Conservation (phyloP, 2,329 filamentous ascomycete genomes). For the Paradendryphiella salina region DNA sequence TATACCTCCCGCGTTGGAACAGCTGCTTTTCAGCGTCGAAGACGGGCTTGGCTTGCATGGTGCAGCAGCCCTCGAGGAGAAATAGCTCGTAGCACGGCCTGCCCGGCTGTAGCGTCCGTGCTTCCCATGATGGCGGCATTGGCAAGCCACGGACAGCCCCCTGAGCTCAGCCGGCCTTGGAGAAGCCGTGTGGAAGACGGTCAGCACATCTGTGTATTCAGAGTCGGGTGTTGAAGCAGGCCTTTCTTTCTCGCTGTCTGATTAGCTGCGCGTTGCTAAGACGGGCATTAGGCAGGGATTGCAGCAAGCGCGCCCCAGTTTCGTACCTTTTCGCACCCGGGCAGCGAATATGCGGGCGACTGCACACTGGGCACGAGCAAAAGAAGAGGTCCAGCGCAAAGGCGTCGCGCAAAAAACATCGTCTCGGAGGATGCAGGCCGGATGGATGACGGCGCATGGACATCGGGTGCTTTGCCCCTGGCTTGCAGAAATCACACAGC, state of each 20-base stretch:
- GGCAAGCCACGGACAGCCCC: slow-evolving; percentile 15
- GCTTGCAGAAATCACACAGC: background rate
- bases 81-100: slow-evolving; percentile 7
- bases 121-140: slow-evolving; percentile 7
- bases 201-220: background rate
- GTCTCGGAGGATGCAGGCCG: slow-evolving; percentile 19
- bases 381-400: slow-evolving; percentile 12
- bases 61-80: slow-evolving; percentile 7
- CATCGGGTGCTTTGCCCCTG: too few relatives aligned
- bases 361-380: slow-evolving; percentile 19
- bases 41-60: slow-evolving; percentile 8
- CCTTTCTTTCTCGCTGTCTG: background rate
- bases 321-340: slow-evolving; percentile 8
- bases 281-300: slow-evolving; percentile 2
- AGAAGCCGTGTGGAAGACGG: background rate
- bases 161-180: slow-evolving; percentile 6
- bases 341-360: slow-evolving; percentile 8
- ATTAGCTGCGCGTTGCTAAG: slow-evolving; percentile 3
- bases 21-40: background rate
- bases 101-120: slow-evolving; percentile 10
- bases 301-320: slow-evolving; percentile 2
- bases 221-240: slow-evolving; percentile 1
- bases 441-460: background rate
- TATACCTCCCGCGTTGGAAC: background rate
- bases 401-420: slow-evolving; percentile 3